A percentile compares a stretch with the other conserved stretches of the same genome.
Evolutionary conservation across 371 early-diverging fungal genomes (phyloP).

Genomic region (Mortierella sp.): DNA sequence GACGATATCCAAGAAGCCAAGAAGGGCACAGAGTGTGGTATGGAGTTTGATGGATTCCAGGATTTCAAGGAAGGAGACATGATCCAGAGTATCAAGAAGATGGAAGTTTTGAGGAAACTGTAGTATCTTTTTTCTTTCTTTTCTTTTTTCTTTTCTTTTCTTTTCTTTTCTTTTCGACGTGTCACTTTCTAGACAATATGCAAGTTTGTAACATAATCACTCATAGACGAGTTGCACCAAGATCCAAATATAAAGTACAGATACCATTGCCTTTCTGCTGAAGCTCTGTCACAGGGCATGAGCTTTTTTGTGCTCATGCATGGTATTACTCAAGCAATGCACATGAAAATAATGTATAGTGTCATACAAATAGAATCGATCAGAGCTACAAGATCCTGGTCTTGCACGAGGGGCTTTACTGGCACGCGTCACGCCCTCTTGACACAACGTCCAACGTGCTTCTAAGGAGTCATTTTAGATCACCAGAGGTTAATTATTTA

Average conservation of each 20-base stretch:
- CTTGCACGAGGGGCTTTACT: not conserved
- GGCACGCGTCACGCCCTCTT: not conserved
- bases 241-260: not conserved
- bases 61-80: slow-evolving; percentile 85
- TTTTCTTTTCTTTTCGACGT: not conserved
- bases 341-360: slow-evolving; percentile 3
- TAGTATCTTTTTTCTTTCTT: slow-evolving; percentile 12
- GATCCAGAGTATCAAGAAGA: slow-evolving; percentile 75
- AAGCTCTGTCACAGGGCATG: not conserved
- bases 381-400: not conserved
- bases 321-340: not conserved
- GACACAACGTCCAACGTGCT: not conserved
- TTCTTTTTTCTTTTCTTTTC: not conserved
- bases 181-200: not conserved
- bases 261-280: not conserved
- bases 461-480: too few relatives aligned
- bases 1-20: slow-evolving; percentile 89
- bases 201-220: slow-evolving; percentile 4
- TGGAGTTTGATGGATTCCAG: slow-evolving; percentile 85
- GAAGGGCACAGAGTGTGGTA: slow-evolving; percentile 94
- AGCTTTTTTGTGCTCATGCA: slow-evolving; percentile 1
- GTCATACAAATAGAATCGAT: not conserved
- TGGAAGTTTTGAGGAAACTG: slow-evolving; percentile 64
- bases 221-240: not conserved
- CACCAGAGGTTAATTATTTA: not conserved